phyloP scores from a whole-genome alignment of 306 rosid genomes.

The Quercus agrifolia region DNA sequence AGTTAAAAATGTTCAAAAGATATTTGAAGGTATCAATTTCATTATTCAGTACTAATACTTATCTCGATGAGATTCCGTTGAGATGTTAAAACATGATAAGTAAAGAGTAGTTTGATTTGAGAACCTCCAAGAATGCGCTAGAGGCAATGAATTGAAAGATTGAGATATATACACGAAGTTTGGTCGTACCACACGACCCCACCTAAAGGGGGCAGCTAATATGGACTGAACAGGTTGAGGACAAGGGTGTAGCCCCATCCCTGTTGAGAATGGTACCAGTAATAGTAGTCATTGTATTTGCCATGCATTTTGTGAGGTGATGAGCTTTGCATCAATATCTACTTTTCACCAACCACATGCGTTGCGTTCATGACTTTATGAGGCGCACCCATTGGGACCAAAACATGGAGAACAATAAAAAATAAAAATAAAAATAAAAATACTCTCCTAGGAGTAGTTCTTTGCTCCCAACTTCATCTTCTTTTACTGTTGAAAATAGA shows the following conservation, averaged over 20 bases:
- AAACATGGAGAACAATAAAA: not conserved
- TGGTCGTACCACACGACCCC: not conserved
- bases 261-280: conserved; percentile 7
- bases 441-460: not conserved
- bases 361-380: not conserved
- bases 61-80: no score
- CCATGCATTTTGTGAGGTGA: not conserved
- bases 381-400: not conserved
- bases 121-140: not conserved
- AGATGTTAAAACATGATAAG: no score
- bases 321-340: conserved; percentile 5
- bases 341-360: conserved; percentile 37
- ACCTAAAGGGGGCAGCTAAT: not conserved
- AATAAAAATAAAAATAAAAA: not conserved
- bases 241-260: not conserved
- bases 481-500: no score
- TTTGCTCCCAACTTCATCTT: no score
- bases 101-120: no score
- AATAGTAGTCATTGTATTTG: not conserved
- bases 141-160: conserved; percentile 5
- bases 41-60: no score
- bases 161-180: not conserved
- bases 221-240: not conserved
- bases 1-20: no score
- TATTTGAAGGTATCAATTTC: no score